Base-by-base conservation (phyloP, 352 stramenopile genomes). In the Phytophthora constricta region DNA sequence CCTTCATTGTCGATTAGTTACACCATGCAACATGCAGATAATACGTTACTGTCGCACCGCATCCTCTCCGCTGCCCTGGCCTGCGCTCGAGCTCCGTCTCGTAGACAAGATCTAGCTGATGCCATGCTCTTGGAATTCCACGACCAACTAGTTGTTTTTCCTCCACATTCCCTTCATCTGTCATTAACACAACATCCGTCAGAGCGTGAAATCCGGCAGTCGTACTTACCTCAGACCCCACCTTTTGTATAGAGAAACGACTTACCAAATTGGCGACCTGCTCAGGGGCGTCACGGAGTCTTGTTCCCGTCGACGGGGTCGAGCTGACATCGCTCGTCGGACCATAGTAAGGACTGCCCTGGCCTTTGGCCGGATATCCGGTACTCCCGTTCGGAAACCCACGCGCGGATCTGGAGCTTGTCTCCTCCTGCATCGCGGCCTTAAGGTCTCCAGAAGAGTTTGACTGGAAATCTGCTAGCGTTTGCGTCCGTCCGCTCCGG, bases 141-240 rank as follows among this genome's bases (percentile, higher is more conserved):
- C 50, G 48, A 60, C 16, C 65, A 65, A 62, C 81, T 87, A 92
- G 74, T 91, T 93, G 62, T 90, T 91, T 65, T 90, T 91, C 23
- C 67, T 76, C 85, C 85, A 91, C 72, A 93, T 87, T 52, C 84
- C 84, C 68, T 93, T 93, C 75, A 91, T 87, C 85, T 93, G 39
- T 16, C 52, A 53, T 4, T 50, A 34, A 28, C 31, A 49, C 16
- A 22, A 19, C 25, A 60, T 66, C 46, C 70, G 39, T 65, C 57
- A 52, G 34, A 48, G 28, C 55, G 41, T 57, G 58, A 23, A 61
- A 62, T 10, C 33, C 14, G 3, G 10, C 22, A 5, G 42, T 2
- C 5, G 3, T 45, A 59, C 57, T 55, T 31, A 71, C 57, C 48
- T 41, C 43, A 9, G 14, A 5, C 22, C 63, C 25, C 31, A 67